Evolutionary conservation across 2,329 filamentous ascomycete genomes (phyloP), one percentile per base, ranked within the genome.

Genomic region (Cercospora zeae-maydis): DNA sequence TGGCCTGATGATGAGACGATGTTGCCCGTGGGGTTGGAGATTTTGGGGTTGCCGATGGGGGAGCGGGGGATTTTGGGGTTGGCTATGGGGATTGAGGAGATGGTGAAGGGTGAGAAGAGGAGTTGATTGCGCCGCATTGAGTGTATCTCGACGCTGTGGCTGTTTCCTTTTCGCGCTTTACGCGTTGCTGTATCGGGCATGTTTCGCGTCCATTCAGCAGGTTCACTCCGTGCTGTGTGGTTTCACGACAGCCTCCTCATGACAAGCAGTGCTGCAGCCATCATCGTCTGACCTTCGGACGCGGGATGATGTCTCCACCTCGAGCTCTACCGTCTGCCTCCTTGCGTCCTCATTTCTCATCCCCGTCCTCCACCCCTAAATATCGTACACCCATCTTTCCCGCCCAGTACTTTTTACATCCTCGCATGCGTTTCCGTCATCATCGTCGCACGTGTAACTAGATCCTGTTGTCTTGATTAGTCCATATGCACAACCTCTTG

Each of bases 21-120:
- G 42, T 33, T 71, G 56, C 67, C 70, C 31, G 66, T 72, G 14
- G 70, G 69, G 2, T 47, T 72, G 42, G 67, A 70, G 59, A 67
- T 71, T 24, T 45, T 72, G 51, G 68, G 68, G 4, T 59, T 67
- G 42, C 67, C 69, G 1, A 52, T 70, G 53, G 65, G 63, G 31
- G 67, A 71, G 36, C 66, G 63, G 52, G 53, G 53, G 24, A 65
- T 71, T 33, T 31, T 70, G 39, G 64, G 63, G 21, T 58, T 70
- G 37, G 68, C 66, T 11, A 68, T 66, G 19, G 67, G 63, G 0
- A 52, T 69, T 11, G 66, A 69, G 51, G 57, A 54, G 11, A 42
- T 66, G 42, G 62, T 60, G 55, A 33, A 24, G 39, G 45, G 31
- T 45, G 16, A n/a, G 21, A 21, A 53, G 56, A 52, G 51, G 45